Conservation (phyloP, 164 flowering plant species). For the Vitis cinerea region DNA sequence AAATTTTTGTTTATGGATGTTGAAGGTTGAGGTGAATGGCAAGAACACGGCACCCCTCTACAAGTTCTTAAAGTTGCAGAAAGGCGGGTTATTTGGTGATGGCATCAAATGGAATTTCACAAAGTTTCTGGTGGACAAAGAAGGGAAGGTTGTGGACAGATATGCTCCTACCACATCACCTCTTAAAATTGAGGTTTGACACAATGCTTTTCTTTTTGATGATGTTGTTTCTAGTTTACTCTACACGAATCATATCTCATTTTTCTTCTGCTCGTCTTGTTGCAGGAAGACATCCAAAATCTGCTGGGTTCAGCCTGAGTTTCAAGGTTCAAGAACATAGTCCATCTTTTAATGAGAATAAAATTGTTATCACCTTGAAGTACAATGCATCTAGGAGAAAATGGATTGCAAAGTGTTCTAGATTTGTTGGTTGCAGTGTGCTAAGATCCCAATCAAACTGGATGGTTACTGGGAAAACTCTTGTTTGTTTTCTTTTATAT, state of each 20-base stretch:
- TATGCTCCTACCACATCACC: constrained; percentile 82
- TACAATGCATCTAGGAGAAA: no score
- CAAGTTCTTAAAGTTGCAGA: constrained; percentile 68
- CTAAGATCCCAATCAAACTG: no score
- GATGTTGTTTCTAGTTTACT: neutral
- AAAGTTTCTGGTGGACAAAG: constrained; percentile 81
- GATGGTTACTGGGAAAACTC: no score
- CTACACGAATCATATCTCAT: neutral
- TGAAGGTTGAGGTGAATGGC: constrained; percentile 86
- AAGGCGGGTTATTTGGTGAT: constrained; percentile 71
- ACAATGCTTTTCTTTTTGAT: neutral
- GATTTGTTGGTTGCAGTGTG: no score
- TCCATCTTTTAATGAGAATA: no score
- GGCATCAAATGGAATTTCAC: constrained; percentile 96
- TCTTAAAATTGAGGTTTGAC: constrained; percentile 69
- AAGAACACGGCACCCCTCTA: constrained; percentile 74
- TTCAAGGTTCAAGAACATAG: constrained; percentile 1
- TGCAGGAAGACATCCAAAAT: constrained; percentile 69
- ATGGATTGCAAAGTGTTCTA: no score
- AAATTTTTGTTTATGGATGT: neutral
- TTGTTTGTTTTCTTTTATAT: no score
- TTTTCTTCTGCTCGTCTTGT: constrained; percentile 8
- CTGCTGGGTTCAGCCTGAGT: constrained; percentile 45
- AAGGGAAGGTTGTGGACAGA: constrained; percentile 80
- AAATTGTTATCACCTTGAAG: no score